Percentiles rank a stretch among this genome's conserved stretches.
Conservation (phyloP, 2,329 filamentous ascomycete species). For the Verticillium nubilum region DNA sequence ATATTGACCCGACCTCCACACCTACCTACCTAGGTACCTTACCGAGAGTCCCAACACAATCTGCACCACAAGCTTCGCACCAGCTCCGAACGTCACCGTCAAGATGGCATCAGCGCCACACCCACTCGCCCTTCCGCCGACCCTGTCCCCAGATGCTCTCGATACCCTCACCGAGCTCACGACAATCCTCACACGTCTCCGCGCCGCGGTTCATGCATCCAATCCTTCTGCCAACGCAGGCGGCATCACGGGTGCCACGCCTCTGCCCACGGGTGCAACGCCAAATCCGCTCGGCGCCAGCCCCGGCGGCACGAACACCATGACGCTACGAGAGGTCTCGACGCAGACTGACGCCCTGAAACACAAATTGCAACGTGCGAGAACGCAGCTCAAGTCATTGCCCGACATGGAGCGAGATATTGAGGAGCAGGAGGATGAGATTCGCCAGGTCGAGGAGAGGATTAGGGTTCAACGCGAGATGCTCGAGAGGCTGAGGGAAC, state of each 20-base stretch:
- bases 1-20: neutral
- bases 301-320: conserved; percentile 21
- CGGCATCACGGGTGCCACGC: conserved; percentile 31
- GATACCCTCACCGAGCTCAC: conserved; percentile 81
- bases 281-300: conserved; percentile 23
- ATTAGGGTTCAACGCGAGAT: conserved; percentile 58
- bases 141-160: conserved; percentile 75
- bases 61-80: neutral
- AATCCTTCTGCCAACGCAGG: conserved; percentile 24
- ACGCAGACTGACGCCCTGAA: conserved; percentile 74
- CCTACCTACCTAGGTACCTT: neutral
- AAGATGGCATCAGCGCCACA: conserved; percentile 16
- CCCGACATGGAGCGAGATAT: conserved; percentile 65
- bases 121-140: conserved; percentile 49
- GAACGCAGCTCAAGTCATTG: conserved; percentile 57
- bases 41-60: too few species aligned
- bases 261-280: conserved; percentile 22
- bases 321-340: conserved; percentile 67
- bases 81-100: neutral
- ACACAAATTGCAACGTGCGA: conserved; percentile 76
- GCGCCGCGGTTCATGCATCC: conserved; percentile 37
- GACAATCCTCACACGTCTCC: conserved; percentile 69
- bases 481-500: conserved; percentile 47
- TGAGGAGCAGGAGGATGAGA: conserved; percentile 67
- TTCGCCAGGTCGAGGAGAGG: conserved; percentile 57